Evolutionary conservation across 1,284 basidiomycete species (phyloP).

Genomic region (Leccinum colubrinum): DNA sequence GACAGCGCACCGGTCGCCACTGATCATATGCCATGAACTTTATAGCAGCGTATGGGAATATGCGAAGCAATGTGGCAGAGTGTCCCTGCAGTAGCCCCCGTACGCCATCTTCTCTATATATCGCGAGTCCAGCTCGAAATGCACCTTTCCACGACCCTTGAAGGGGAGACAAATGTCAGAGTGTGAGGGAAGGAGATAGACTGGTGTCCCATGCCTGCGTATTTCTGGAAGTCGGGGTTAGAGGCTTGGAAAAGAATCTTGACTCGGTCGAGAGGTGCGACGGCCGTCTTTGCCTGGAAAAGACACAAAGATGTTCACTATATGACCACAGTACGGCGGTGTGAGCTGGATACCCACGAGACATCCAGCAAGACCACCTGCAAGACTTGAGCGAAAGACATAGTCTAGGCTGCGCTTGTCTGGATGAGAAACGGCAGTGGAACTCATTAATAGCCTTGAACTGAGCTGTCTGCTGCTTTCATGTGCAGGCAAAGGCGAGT

Average conservation of each 20-base stretch:
- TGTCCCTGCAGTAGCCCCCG: constrained; percentile 94
- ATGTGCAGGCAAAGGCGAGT: constrained; percentile 9
- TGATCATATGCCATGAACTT: constrained; percentile 99
- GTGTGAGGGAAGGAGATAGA: constrained; percentile 2
- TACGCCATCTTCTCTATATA: constrained; percentile 73
- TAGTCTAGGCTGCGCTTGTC: constrained; percentile 77
- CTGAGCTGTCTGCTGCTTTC: constrained; percentile 10
- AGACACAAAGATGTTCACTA: constrained; percentile 9
- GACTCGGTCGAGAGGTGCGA: constrained; percentile 96
- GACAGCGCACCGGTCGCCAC: constrained; percentile 62
- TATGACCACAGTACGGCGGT: constrained; percentile 3
- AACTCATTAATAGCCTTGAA: constrained; percentile 26
- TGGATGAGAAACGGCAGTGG: constrained; percentile 38
- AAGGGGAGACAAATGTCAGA: neutral
- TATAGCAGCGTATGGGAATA: constrained; percentile 94
- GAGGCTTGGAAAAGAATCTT: constrained; percentile 99
- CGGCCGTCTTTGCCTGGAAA: constrained; percentile 88
- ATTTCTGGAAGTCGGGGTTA: constrained; percentile 93
- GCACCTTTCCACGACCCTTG: constrained; percentile 85
- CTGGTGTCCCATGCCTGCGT: constrained; percentile 65
- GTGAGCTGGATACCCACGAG: constrained; percentile 60
- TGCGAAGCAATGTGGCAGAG: constrained; percentile 81
- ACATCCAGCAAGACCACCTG: constrained; percentile 93
- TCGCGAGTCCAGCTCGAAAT: constrained; percentile 77
- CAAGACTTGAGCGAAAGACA: constrained; percentile 79